Percentiles rank a stretch among this genome's conserved stretches.
phyloP scores from a whole-genome alignment of 2,329 filamentous ascomycete genomes.

The Pseudovirgaria hyperparasitica region DNA sequence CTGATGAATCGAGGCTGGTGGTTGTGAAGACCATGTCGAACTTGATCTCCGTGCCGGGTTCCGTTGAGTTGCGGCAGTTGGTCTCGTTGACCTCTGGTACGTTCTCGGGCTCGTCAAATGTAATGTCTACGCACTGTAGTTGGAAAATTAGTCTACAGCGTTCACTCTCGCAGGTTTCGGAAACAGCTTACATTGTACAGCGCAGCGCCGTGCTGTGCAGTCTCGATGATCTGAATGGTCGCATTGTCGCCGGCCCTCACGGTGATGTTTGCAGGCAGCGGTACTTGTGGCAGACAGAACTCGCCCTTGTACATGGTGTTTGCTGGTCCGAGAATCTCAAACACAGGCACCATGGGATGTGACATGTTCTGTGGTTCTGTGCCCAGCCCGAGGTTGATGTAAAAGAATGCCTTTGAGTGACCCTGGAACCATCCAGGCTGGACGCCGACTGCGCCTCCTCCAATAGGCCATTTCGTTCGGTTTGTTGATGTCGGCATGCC shows the following conservation, averaged over 20 bases:
- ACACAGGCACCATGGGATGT: slow-evolving; percentile 63
- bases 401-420: slow-evolving; percentile 69
- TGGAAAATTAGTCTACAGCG: slow-evolving; percentile 2
- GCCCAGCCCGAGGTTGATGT: slow-evolving; percentile 83
- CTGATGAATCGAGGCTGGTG: slow-evolving; percentile 17
- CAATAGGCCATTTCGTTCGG: slow-evolving; percentile 82
- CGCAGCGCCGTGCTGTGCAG: slow-evolving; percentile 69
- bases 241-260: slow-evolving; percentile 76
- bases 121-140: slow-evolving; percentile 84
- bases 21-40: slow-evolving; percentile 66
- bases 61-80: slow-evolving; percentile 81
- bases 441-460: slow-evolving; percentile 74
- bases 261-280: slow-evolving; percentile 57
- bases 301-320: slow-evolving; percentile 79
- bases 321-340: slow-evolving; percentile 70
- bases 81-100: slow-evolving; percentile 60
- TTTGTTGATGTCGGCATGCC: slow-evolving; percentile 67
- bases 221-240: slow-evolving; percentile 79
- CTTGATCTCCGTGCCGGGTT: slow-evolving; percentile 39
- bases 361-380: slow-evolving; percentile 80
- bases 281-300: slow-evolving; percentile 81
- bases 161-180: neutral
- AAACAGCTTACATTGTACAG: slow-evolving; percentile 57
- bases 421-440: slow-evolving; percentile 96
- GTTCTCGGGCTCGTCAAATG: slow-evolving; percentile 69